Evolutionary conservation across 2,329 filamentous ascomycete genomes (phyloP).

Genomic region (Fusarium vanettenii): DNA sequence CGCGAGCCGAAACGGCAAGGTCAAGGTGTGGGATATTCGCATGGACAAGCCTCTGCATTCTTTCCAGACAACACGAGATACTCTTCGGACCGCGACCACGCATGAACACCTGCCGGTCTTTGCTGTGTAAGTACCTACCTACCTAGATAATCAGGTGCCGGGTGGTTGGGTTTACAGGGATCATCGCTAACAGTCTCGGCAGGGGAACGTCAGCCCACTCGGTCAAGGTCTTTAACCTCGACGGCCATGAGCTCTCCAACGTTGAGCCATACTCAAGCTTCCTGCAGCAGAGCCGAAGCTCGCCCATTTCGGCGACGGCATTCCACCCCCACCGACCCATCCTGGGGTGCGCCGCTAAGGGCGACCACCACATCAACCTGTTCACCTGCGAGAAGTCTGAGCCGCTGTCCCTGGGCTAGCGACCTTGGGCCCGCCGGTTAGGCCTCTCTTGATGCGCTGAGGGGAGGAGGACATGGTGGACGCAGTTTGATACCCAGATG

Average conservation of each 20-base stretch:
- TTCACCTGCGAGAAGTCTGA: constrained; percentile 75
- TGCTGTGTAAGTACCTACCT: constrained; percentile 79
- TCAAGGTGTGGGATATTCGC: constrained; percentile 95
- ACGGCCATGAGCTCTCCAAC: constrained; percentile 80
- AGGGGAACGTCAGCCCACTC: constrained; percentile 90
- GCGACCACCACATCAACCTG: constrained; percentile 91
- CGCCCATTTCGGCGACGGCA: constrained; percentile 87
- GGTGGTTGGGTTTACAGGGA: constrained; percentile 1
- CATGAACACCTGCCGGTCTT: constrained; percentile 98
- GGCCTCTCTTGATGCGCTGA: constrained; percentile 21
- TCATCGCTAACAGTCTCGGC: constrained; percentile 43
- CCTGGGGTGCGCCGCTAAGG: constrained; percentile 85
- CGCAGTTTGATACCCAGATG: constrained; percentile 14
- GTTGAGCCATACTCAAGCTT: constrained; percentile 93
- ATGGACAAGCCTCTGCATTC: constrained; percentile 82
- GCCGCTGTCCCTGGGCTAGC: constrained; percentile 46
- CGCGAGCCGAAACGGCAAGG: constrained; percentile 90
- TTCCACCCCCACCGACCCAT: constrained; percentile 97
- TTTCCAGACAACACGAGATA: constrained; percentile 80
- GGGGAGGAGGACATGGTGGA: not conserved
- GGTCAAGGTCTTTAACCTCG: constrained; percentile 93
- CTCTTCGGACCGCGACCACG: constrained; percentile 86
- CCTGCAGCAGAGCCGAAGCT: constrained; percentile 81
- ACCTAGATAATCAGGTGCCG: not conserved
- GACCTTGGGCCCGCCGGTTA: constrained; percentile 33